phyloP scores from a whole-genome alignment of 345 rosid species.

The Boechera divaricarpa region DNA sequence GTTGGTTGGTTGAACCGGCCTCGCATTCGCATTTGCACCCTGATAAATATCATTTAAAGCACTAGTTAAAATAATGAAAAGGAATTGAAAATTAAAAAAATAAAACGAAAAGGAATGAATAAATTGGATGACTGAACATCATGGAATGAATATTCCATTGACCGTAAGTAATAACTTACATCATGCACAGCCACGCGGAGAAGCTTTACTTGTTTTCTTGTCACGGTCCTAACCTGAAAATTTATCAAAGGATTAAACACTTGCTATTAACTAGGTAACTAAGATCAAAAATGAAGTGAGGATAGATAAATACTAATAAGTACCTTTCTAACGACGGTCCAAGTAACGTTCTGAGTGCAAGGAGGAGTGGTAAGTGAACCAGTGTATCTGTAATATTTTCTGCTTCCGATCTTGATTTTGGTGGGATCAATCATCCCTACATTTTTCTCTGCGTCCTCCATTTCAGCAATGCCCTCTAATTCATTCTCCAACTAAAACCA shows the following conservation, averaged over 20 bases:
- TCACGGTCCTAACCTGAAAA: slow-evolving; percentile 53
- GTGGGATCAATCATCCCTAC: slow-evolving; percentile 67
- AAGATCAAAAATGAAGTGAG: background rate
- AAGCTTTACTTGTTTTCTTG: slow-evolving; percentile 61
- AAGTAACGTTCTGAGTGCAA: slow-evolving; percentile 71
- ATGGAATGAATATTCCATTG: slow-evolving; percentile 1
- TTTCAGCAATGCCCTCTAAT: slow-evolving; percentile 41
- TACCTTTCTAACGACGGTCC: slow-evolving; percentile 78
- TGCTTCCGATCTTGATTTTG: slow-evolving; percentile 56
- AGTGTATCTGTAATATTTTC: slow-evolving; percentile 74
- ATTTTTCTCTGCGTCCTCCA: slow-evolving; percentile 42
- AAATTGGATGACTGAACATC: slow-evolving; percentile 2
- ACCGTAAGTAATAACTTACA: slow-evolving; percentile 49
- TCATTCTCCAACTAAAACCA: slow-evolving; percentile 51
- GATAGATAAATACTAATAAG: background rate
- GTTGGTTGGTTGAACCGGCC: slow-evolving; percentile 44
- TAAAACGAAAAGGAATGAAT: background rate
- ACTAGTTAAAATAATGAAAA: background rate
- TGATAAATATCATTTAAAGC: slow-evolving; percentile 9
- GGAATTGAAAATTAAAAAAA: too few species aligned
- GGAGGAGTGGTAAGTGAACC: slow-evolving; percentile 95
- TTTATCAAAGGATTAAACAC: background rate
- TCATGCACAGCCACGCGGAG: slow-evolving; percentile 89
- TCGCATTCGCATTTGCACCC: slow-evolving; percentile 34
- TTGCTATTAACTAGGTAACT: background rate